Evolutionary conservation across 169 alveolate genomes (phyloP).

Genomic region (Amoebophrya sp.): DNA sequence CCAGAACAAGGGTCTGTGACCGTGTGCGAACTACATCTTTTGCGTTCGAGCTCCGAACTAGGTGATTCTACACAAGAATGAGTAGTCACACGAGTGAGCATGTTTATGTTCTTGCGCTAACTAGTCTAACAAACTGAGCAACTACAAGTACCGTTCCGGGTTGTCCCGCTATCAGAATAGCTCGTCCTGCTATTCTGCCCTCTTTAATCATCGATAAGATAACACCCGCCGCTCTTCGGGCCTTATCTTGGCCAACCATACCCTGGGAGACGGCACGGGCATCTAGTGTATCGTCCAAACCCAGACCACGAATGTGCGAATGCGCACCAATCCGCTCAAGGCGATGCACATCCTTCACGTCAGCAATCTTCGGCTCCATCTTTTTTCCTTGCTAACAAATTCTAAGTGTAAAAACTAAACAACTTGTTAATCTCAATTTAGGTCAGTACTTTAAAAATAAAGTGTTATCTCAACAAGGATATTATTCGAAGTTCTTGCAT

Average conservation of each 20-base stretch:
- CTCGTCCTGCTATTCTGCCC: conserved; percentile 96
- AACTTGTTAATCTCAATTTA: too few species aligned
- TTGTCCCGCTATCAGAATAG: conserved; percentile 95
- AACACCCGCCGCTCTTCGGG: conserved; percentile 72
- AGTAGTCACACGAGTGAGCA: too few species aligned
- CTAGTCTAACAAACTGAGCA: too few species aligned
- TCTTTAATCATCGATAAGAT: conserved; percentile 90
- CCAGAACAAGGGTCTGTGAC: too few species aligned
- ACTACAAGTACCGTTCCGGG: conserved; percentile 89
- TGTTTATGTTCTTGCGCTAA: too few species aligned
- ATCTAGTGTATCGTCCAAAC: conserved; percentile 90
- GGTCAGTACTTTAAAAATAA: too few species aligned
- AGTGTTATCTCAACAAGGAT: too few species aligned
- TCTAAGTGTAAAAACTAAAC: too few species aligned
- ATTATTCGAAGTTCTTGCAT: too few species aligned
- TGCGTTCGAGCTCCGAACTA: too few species aligned
- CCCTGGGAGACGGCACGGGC: conserved; percentile 90
- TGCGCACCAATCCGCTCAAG: conserved; percentile 83
- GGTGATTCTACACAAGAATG: too few species aligned
- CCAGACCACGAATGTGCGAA: conserved; percentile 96
- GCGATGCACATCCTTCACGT: conserved; percentile 48
- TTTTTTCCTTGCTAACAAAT: neutral
- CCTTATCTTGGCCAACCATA: conserved; percentile 80
- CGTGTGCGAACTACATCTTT: too few species aligned
- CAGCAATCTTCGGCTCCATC: neutral